Evolutionary conservation across 257 asterid species (phyloP), one percentile per base, ranked within the genome.

Genomic region (Solanum paucissectum): DNA sequence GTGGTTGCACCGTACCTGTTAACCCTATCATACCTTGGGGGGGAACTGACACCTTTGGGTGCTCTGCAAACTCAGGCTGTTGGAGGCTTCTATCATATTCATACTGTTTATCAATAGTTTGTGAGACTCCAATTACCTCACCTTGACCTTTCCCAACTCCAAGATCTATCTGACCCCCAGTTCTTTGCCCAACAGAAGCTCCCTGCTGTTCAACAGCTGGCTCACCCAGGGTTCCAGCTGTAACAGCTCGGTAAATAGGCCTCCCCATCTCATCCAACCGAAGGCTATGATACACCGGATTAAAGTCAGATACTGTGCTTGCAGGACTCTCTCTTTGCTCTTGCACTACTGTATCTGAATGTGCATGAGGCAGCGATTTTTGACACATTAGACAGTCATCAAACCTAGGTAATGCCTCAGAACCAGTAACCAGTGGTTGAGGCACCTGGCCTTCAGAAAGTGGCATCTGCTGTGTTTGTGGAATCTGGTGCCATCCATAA

Each of bases 321-420:
- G 91, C 89, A 75, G 95, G 92, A 91, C 90, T 92, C 58, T 88
- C 95, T 87, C 88, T 93, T 52, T 86, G 91, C 64, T 93, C 96
- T 85, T 92, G 98, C 87, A 95, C 98, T 68, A 92, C 32, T 55
- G 99, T 89, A 87, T 97, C 99, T 36, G 99, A 97, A 89, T 97
- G 99, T 90, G 98, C 98, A 91, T 96, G 99, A 25, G 99, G 99
- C 90, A 97, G 88, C 81, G 94, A 93, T 90, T 96, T 97, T 90
- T 95, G 99, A 90, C 99, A 96, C 98, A 97, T 90, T 32, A 88
- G 87, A 90, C 99, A 96, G 88, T 94, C 98, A 79, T 93, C 98
- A 20, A 90, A 87, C 87, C 86, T 86, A 46, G 91, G 68, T 33
- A 83, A 75, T 49, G 87, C 90, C 74, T 91, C 98, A 74, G 94